These are phyloP conservation scores for Amaranthus hypochondriacus DNA, from an alignment of 148 eudicot genomes.

Conservation along the genomic window DNA sequence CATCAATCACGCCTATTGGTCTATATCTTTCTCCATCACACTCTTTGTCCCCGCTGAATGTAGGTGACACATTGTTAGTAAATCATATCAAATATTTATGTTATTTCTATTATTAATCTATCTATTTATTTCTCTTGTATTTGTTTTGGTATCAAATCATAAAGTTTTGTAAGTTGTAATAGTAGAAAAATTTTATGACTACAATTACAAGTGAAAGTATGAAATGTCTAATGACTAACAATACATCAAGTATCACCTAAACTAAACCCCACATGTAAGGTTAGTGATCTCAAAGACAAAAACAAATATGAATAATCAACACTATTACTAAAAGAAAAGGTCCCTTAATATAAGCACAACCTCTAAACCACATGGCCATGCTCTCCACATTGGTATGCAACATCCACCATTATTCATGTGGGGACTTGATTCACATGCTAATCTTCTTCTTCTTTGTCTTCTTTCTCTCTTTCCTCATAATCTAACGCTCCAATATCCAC, in stretches of 20 bases:
- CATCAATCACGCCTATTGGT: too few species aligned
- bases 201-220: slow-evolving; percentile 31
- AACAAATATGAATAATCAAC: slow-evolving; percentile 19
- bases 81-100: too few species aligned
- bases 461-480: slow-evolving; percentile 15
- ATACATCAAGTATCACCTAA: slow-evolving; percentile 13
- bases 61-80: too few species aligned
- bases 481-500: slow-evolving; percentile 39
- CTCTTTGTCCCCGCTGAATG: too few species aligned
- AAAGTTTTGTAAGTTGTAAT: neutral
- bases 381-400: slow-evolving; percentile 29
- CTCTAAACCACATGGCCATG: slow-evolving; percentile 30
- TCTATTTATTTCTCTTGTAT: too few species aligned
- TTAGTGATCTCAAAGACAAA: slow-evolving; percentile 12
- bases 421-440: slow-evolving; percentile 34
- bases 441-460: neutral
- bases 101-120: too few species aligned
- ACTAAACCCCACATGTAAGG: slow-evolving; percentile 32
- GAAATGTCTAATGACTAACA: slow-evolving; percentile 26
- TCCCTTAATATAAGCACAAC: slow-evolving; percentile 28
- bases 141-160: too few species aligned
- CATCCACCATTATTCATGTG: slow-evolving; percentile 34
- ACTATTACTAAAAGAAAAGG: slow-evolving; percentile 20
- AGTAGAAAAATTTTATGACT: slow-evolving; percentile 8
- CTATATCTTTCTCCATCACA: too few species aligned